Evolutionary conservation across 1,284 basidiomycete species (phyloP).

Genomic region (Puccinia triticina): DNA sequence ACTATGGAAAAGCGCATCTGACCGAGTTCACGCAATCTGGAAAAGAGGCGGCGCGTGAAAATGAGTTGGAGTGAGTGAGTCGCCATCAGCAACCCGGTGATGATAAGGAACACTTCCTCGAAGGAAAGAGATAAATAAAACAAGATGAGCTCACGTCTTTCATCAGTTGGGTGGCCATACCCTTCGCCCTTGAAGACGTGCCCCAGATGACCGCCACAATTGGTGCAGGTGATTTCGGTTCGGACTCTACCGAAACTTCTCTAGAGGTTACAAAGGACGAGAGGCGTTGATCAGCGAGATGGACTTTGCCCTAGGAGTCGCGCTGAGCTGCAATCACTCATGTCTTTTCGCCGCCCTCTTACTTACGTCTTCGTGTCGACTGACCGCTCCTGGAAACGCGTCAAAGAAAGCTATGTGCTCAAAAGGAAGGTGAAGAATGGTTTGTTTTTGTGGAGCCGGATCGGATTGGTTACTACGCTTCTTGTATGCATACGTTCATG

Average conservation of each 20-base stretch:
- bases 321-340: not conserved
- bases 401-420: conserved; percentile 61
- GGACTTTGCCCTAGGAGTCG: not conserved
- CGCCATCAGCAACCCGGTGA: too few species aligned
- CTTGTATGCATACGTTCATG: not conserved
- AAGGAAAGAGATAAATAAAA: not conserved
- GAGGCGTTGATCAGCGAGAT: conserved; percentile 52
- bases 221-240: conserved; percentile 62
- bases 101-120: not conserved
- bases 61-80: not conserved
- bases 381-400: conserved; percentile 54
- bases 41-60: not conserved
- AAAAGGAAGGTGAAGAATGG: not conserved
- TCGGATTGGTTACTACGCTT: not conserved
- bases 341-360: not conserved
- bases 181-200: conserved; percentile 60
- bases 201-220: conserved; percentile 62
- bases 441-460: not conserved
- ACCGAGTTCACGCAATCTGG: conserved; percentile 27
- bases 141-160: conserved; percentile 20
- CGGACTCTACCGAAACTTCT: conserved; percentile 61
- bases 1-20: not conserved
- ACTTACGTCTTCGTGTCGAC: conserved; percentile 19
- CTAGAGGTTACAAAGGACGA: conserved; percentile 49
- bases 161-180: conserved; percentile 38